Evolutionary conservation across 169 alveolate species (phyloP), one percentile per base, ranked within the genome.

Genomic region (Plasmodium adleri): DNA sequence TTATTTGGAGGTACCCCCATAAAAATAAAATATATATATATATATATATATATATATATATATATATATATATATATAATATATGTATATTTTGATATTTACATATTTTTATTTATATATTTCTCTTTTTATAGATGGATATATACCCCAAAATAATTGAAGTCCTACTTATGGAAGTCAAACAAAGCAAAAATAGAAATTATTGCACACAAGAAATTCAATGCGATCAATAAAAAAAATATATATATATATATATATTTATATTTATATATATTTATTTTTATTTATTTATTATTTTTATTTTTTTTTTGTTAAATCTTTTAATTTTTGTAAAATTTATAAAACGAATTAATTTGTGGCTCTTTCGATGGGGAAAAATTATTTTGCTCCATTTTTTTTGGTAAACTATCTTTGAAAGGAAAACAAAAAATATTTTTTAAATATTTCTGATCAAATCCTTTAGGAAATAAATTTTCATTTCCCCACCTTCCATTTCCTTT

Each of bases 401-500:
- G 70, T 49, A 64, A 62, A 24, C 88, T 78, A 63, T 94, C 83
- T 39, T 78, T 64, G 26, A 95, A 92, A 5, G 97, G 98, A 72
- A 71, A 73, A 13, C 92, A 75, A 76, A 95, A 95, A 17, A 95
- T 92, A 73, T 95, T 93, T 74, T 94, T 94, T 50, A 95, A 95
- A 59, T 95, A 92, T 47, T 88, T 93, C 59, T 95, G 98, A 67
- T 95, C 98, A 92, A 96, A 95, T n/a, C 98, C 98, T 71, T 94
- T 95, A 10, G 97, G 97, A 72, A 94, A 95, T 49, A 95, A 94
- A 10, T 92, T 63, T 73, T 95, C 98, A 54, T 94, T 94, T 28
- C 98, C 98, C 98, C 98, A 95, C 45, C 98, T 95, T 56, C 98
- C 97, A 49, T 93, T 92, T 10, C 98, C 98, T 59, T 95, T 92